phyloP scores from a whole-genome alignment of 1,284 basidiomycete genomes.

The Chalciporus piperatoides region DNA sequence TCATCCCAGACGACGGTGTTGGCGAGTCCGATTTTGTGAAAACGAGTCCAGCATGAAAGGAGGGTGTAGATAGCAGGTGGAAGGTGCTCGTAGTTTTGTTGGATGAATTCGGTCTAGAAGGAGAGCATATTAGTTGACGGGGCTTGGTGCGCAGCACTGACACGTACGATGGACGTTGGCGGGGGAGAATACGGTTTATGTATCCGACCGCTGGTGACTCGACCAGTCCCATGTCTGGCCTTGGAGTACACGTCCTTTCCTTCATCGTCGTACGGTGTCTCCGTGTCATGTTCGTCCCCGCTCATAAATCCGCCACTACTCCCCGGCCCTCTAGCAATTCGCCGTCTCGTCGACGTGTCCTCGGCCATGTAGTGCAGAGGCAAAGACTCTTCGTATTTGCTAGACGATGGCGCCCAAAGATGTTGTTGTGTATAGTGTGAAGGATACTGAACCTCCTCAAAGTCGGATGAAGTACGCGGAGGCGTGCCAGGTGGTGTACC shows the following conservation, averaged over 20 bases:
- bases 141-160: slow-evolving; percentile 10
- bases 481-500: slow-evolving; percentile 49
- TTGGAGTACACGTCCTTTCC: slow-evolving; percentile 76
- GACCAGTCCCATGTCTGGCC: slow-evolving; percentile 43
- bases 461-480: slow-evolving; percentile 55
- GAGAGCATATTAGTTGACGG: neutral
- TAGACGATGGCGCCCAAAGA: slow-evolving; percentile 31
- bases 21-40: slow-evolving; percentile 89
- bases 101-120: slow-evolving; percentile 67
- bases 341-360: slow-evolving; percentile 59
- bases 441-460: slow-evolving; percentile 67
- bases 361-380: slow-evolving; percentile 71
- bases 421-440: slow-evolving; percentile 35
- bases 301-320: slow-evolving; percentile 34
- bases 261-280: slow-evolving; percentile 53
- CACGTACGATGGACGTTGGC: slow-evolving; percentile 66
- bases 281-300: slow-evolving; percentile 37
- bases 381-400: slow-evolving; percentile 49
- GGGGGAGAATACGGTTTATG: slow-evolving; percentile 61
- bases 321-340: slow-evolving; percentile 47
- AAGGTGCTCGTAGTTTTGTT: slow-evolving; percentile 81
- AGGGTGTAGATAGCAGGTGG: slow-evolving; percentile 87
- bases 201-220: slow-evolving; percentile 57
- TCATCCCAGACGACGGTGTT: slow-evolving; percentile 97
- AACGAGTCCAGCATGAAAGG: slow-evolving; percentile 91